phyloP scores from a whole-genome alignment of 805 yeast genomes.

The Candida suzukii region DNA sequence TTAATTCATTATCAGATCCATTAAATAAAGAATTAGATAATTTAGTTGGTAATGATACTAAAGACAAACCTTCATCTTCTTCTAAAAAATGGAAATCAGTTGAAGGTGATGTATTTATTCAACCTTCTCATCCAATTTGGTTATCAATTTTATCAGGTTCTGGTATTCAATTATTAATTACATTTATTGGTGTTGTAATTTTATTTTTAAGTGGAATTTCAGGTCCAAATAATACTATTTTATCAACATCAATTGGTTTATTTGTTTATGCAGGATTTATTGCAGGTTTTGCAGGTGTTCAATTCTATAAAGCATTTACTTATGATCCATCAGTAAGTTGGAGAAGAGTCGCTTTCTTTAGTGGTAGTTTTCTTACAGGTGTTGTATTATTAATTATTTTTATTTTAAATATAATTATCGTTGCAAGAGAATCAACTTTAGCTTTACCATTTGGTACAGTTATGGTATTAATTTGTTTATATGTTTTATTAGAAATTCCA shows the following conservation, averaged over 20 bases:
- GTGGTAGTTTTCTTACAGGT: slow-evolving; percentile 44
- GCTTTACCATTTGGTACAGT: slow-evolving; percentile 79
- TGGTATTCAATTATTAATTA: slow-evolving; percentile 68
- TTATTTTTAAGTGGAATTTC: slow-evolving; percentile 52
- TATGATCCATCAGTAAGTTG: slow-evolving; percentile 30
- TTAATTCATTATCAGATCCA: slow-evolving; percentile 12
- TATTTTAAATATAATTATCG: slow-evolving; percentile 58
- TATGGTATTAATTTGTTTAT: slow-evolving; percentile 47
- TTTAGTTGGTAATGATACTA: slow-evolving; percentile 7
- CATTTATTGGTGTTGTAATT: slow-evolving; percentile 53
- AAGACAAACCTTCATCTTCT: slow-evolving; percentile 1
- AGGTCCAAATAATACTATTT: slow-evolving; percentile 57
- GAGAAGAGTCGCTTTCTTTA: slow-evolving; percentile 33
- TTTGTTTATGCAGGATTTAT: slow-evolving; percentile 67
- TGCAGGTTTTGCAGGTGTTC: slow-evolving; percentile 67
- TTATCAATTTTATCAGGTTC: slow-evolving; percentile 58
- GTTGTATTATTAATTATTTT: slow-evolving; percentile 42
- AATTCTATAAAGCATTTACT: slow-evolving; percentile 50
- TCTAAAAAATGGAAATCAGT: slow-evolving; percentile 41
- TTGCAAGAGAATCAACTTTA: slow-evolving; percentile 68
- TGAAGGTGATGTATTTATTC: slow-evolving; percentile 43
- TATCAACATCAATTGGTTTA: slow-evolving; percentile 51
- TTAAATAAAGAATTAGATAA: slow-evolving; percentile 10
- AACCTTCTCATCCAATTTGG: slow-evolving; percentile 40
- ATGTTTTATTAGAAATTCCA: slow-evolving; percentile 66